Base-by-base conservation (phyloP, 2,329 filamentous ascomycete species). In the Allantophomopsis cytisporea region DNA sequence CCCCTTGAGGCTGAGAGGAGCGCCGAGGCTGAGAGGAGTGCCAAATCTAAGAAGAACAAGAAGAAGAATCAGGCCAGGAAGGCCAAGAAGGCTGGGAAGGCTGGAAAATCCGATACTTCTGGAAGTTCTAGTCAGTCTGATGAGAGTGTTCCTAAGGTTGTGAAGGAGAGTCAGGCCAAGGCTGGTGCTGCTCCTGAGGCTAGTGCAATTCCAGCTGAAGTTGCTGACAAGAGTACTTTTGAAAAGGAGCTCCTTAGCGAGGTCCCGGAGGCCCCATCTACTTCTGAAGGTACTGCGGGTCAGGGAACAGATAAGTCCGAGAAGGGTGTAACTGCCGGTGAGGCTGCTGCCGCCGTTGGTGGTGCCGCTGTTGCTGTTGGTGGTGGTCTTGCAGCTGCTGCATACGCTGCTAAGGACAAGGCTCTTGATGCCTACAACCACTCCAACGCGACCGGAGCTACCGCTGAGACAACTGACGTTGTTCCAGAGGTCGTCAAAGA, bases 91-190 rank as follows among this genome's bases (percentile, higher is more conserved):
- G 18, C 18, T 20, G 18, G 4, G 4, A 4, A 20, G 18, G 18
- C 18, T 20, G 18, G 18, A 4, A 20, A 20, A 7, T 20, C 18
- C 18, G 7, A 7, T 7, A 7, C 4, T 4, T 5, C 23, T 10
- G 23, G 10, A 8, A 28, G n/a, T n/a, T n/a, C n/a, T n/a, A n/a
- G n/a, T n/a, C n/a, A 28, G 23, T 28, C 23, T 12, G 8, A 8
- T 8, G 52, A 56, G 43, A 65, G 60, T 54, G 71, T 73, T 10
- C 78, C 79, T 21, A 69, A 73, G 44, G 59, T 80, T 32, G 82
- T 87, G 39, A 78, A 73, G 53, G 73, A 85, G 52, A 84, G 79
- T 60, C 80, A 87, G 54, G 65, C 76, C 48, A 71, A 77, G 54
- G 80, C 80, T 15, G 60, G 72, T 39, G 64, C 67, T 34, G 62